Conservation (phyloP, 805 yeast genomes). For the Brettanomyces naardenensis region DNA sequence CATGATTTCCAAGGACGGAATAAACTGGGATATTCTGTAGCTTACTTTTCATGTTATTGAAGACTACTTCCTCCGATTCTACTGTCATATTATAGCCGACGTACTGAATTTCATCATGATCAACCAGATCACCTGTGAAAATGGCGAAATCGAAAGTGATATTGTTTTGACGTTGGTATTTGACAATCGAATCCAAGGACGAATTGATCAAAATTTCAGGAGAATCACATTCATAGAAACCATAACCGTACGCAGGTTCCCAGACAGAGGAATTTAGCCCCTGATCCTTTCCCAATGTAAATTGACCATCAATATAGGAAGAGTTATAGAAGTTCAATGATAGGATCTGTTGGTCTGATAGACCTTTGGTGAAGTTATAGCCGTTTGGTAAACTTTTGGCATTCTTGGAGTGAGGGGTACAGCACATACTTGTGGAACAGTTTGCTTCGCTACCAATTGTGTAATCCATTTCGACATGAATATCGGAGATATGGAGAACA, state of each 20-base stretch:
- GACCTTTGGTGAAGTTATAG: too few species aligned
- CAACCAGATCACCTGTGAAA: slow-evolving; percentile 71
- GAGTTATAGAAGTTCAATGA: background rate
- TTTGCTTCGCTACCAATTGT: slow-evolving; percentile 50
- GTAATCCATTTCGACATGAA: slow-evolving; percentile 53
- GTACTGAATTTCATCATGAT: slow-evolving; percentile 49
- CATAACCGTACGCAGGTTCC: slow-evolving; percentile 54
- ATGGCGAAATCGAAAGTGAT: slow-evolving; percentile 49
- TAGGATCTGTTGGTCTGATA: too few species aligned
- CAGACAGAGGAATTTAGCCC: slow-evolving; percentile 24
- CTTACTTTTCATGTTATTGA: slow-evolving; percentile 42
- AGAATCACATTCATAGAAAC: slow-evolving; percentile 57
- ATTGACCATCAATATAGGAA: slow-evolving; percentile 23
- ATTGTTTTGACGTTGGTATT: slow-evolving; percentile 23
- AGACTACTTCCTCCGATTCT: slow-evolving; percentile 43
- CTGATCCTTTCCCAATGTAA: slow-evolving; percentile 22
- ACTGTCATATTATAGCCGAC: slow-evolving; percentile 41
- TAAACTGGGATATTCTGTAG: slow-evolving; percentile 48
- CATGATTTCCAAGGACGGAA: slow-evolving; percentile 65
- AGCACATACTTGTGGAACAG: slow-evolving; percentile 51
- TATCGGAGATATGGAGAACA: slow-evolving; percentile 60
- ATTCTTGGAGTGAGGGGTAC: slow-evolving; percentile 39
- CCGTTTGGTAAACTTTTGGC: background rate
- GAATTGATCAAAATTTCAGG: slow-evolving; percentile 56
- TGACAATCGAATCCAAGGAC: slow-evolving; percentile 38